Evolutionary conservation across 2,329 filamentous ascomycete species (phyloP).

Genomic region (Plenodomus biglobosus): DNA sequence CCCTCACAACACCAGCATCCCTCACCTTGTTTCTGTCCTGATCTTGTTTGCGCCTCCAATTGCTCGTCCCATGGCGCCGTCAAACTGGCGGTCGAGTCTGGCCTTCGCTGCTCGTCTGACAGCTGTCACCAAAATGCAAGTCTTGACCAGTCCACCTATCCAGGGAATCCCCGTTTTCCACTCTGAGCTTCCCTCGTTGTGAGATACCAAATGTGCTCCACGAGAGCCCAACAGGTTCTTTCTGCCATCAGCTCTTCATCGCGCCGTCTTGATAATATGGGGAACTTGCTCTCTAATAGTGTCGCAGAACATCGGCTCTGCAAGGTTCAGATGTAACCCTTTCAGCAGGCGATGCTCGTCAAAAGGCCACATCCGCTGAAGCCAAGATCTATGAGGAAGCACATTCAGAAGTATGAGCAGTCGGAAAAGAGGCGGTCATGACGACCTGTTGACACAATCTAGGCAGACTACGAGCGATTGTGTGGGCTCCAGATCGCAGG

Average conservation of each 20-base stretch:
- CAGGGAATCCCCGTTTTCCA: no score
- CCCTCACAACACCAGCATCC: neutral
- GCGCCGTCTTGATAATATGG: neutral
- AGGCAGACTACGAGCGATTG: slow-evolving; percentile 40
- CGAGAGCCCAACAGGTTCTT: slow-evolving; percentile 3
- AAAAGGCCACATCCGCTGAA: slow-evolving; percentile 67
- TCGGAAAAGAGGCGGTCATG: neutral
- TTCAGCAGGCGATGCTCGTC: slow-evolving; percentile 52
- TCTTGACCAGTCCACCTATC: slow-evolving; percentile 18
- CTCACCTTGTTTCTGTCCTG: neutral
- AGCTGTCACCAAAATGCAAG: slow-evolving; percentile 53
- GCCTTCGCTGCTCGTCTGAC: slow-evolving; percentile 51
- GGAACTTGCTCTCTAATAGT: slow-evolving; percentile 7
- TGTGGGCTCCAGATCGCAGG: slow-evolving; percentile 27
- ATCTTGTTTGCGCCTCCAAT: neutral
- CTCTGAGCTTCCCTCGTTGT: no score
- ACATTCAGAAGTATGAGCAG: slow-evolving; percentile 55
- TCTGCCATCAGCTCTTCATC: neutral
- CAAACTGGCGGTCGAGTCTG: slow-evolving; percentile 47
- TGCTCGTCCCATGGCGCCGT: slow-evolving; percentile 21
- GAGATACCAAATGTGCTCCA: no score
- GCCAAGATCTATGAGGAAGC: slow-evolving; percentile 63
- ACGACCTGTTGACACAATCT: slow-evolving; percentile 18
- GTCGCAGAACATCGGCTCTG: slow-evolving; percentile 52
- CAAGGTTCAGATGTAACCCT: slow-evolving; percentile 50